These are phyloP conservation scores for Phaffia australis DNA, from an alignment of 768 basidiomycete species.

Conservation along the genomic window DNA sequence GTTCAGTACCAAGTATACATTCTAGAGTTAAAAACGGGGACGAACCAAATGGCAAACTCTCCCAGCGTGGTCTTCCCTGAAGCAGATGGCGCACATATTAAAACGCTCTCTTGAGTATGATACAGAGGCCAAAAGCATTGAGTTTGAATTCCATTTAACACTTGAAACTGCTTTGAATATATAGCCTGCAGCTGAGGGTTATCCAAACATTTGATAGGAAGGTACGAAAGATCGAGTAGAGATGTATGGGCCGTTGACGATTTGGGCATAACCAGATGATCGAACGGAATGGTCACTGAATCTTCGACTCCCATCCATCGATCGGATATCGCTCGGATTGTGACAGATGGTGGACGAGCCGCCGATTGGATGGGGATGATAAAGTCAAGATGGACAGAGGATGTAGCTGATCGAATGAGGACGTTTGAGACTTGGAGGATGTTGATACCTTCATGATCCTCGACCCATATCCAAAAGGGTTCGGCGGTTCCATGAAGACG, in stretches of 20 bases:
- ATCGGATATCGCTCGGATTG: slow-evolving; percentile 73
- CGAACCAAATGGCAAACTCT: slow-evolving; percentile 63
- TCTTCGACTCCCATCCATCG: slow-evolving; percentile 88
- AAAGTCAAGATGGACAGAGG: slow-evolving; percentile 57
- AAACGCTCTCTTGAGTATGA: slow-evolving; percentile 54
- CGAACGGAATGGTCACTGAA: slow-evolving; percentile 53
- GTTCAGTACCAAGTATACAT: slow-evolving; percentile 38
- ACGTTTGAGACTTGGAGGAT: slow-evolving; percentile 73
- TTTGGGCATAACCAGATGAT: slow-evolving; percentile 63
- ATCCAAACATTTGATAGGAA: slow-evolving; percentile 49
- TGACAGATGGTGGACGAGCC: slow-evolving; percentile 53
- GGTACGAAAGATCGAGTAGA: slow-evolving; percentile 62
- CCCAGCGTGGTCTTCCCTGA: slow-evolving; percentile 70
- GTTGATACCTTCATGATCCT: slow-evolving; percentile 65
- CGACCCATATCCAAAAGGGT: slow-evolving; percentile 93
- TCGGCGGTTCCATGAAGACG: slow-evolving; percentile 65
- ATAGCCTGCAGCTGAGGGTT: slow-evolving; percentile 44
- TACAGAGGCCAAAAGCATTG: slow-evolving; percentile 75
- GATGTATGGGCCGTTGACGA: slow-evolving; percentile 50
- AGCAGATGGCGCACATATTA: slow-evolving; percentile 68
- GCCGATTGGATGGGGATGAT: slow-evolving; percentile 60
- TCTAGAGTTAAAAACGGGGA: slow-evolving; percentile 40
- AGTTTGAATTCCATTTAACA: slow-evolving; percentile 77
- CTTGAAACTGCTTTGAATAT: slow-evolving; percentile 36
- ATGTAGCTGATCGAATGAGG: slow-evolving; percentile 57